Evolutionary conservation across 257 asterid genomes (phyloP), one percentile per base, ranked within the genome.

Genomic region (Penstemon barbatus): DNA sequence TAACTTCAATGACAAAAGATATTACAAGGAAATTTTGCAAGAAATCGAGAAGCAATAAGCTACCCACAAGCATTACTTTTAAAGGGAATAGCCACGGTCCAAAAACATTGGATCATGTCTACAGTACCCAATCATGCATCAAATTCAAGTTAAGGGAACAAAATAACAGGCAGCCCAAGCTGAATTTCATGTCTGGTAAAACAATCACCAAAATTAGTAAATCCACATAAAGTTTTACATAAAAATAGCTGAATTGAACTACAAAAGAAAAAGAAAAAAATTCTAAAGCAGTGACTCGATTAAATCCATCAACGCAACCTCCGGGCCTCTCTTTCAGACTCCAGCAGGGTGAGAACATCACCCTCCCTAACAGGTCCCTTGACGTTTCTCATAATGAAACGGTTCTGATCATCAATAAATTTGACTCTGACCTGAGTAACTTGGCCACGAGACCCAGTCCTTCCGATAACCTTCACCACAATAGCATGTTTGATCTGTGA

Each of bases 301-400:
- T 9, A 41, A 42, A 25, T 51, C 56, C 49, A 61, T 80, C 77
- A 76, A 0, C 84, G 74, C 53, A 80, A 61, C 76, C 84, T 76
- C 79, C 81, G 69, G 4, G 84, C 84, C 49, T 80, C 84, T 70
- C 84, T 76, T 10, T 80, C 81, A 2, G 81, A 76, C 70, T 80
- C 84, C 8, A 80, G 69, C 64, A 80, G 67, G 58, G 84, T 76
- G 49, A 77, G 85, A 40, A 74, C 61, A 68, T 80, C 85, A 1
- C 85, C 82, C 68, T 80, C 82, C 72, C 85, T 74, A 57, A 65
- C 82, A 2, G 66, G 85, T 33, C 85, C 78, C 72, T 77, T 59
- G 12, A 76, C 86, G 10, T 82, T 82, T 52, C 84, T 71, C 86
- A 73, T 76, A 57, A 79, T 78, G 78, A 63, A 76, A 46, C 74